Evolutionary conservation across 1,284 basidiomycete genomes (phyloP), one percentile per base, ranked within the genome.

Genomic region (Termitomyces sp.): DNA sequence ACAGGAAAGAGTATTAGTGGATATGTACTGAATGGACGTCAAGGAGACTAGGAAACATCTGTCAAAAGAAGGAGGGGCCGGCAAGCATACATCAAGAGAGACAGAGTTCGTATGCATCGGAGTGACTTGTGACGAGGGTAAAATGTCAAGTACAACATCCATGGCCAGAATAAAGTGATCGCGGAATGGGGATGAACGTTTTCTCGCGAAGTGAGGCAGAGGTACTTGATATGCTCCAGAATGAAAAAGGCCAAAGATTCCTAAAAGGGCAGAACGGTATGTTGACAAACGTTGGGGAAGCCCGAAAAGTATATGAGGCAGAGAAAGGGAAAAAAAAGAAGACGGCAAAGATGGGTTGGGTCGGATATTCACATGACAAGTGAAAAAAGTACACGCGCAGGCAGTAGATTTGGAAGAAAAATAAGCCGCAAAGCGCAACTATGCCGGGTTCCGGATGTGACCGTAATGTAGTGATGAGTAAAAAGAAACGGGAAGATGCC

Each of bases 211-310:
- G 53, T 52, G 55, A 55, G 51, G 30, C 52, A 39, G 26, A 54
- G 33, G 46, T 51, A n/a, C n/a, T n/a, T n/a, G n/a, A n/a, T n/a
- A 49, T 51, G 59, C 49, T 61, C 59, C 52, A 52, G 33, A 53
- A 48, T 50, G 51, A 52, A 57, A 52, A 57, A 56, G 61, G 59
- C 61, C 61, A 44, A 53, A 57, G 49, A 61, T 62, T 64, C 64
- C 62, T 14, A 34, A 61, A n/a, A 59, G 69, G 78, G 82, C 80
- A 73, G 79, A 78, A 81, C 80, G 79, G 82, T 81, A 82, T 78
- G 80, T 81, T 80, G 71, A 73, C 65, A 68, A 62, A 70, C 65
- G 60, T 16, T 58, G 68, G 68, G 67, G 67, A 49, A 55, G 55
- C 57, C 62, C 51, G 46, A 57, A 56, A 30, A 54, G 53, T 54